Percentiles rank a stretch among this genome's conserved stretches.
Conservation (phyloP, 768 basidiomycete species). For the Antrodiella citrinella region DNA sequence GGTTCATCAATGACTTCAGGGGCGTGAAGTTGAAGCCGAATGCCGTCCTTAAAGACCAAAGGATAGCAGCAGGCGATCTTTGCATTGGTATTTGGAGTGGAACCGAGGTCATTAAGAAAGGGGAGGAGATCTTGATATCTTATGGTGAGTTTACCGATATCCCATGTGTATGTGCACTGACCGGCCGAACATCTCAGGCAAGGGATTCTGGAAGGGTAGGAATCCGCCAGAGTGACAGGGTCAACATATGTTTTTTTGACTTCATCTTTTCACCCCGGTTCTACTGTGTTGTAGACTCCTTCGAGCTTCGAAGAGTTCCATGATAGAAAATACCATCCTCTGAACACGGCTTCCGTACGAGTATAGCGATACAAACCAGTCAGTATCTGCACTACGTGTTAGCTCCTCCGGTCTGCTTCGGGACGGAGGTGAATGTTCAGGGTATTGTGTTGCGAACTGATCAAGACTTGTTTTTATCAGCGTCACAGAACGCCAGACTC, state of each 20-base stretch:
- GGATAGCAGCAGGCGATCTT: conserved; percentile 48
- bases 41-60: conserved; percentile 55
- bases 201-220: conserved; percentile 12
- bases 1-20: conserved; percentile 89
- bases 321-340: no score
- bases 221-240: not conserved
- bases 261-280: not conserved
- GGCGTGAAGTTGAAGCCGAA: conserved; percentile 67
- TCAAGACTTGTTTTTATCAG: no score
- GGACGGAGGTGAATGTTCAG: no score
- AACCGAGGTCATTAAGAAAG: conserved; percentile 54
- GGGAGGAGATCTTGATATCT: conserved; percentile 79
- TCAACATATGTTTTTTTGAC: not conserved
- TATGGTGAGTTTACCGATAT: conserved; percentile 42
- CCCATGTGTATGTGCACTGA: conserved; percentile 67
- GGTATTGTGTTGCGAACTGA: no score
- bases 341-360: no score
- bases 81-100: conserved; percentile 73
- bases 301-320: no score
- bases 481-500: no score
- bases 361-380: no score
- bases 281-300: no score
- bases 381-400: no score
- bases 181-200: conserved; percentile 14
- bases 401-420: no score